Percentiles rank a stretch among this genome's conserved stretches.
Evolutionary conservation across 345 rosid species (phyloP).

Genomic region (Fremontodendron californicum): DNA sequence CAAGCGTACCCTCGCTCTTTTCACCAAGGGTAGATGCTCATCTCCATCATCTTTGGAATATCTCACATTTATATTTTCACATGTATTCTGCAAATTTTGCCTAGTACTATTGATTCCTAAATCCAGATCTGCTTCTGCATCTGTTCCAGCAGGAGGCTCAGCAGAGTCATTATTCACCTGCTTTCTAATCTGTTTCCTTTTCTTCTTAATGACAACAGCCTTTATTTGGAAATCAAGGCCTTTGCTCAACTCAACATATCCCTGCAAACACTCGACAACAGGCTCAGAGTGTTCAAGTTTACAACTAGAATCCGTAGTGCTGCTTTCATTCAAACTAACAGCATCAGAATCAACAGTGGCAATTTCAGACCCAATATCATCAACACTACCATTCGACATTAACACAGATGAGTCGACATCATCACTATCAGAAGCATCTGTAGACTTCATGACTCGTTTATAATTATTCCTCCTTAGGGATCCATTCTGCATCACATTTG

Average conservation of each 20-base stretch:
- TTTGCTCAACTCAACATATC: constrained; percentile 52
- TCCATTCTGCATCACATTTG: constrained; percentile 34
- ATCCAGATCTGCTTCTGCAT: constrained; percentile 39
- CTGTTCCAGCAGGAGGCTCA: constrained; percentile 42
- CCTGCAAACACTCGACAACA: constrained; percentile 47
- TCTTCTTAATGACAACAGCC: constrained; percentile 62
- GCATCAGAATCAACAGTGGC: constrained; percentile 63
- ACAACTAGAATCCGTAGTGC: constrained; percentile 55
- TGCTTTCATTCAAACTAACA: constrained; percentile 50
- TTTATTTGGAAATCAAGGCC: constrained; percentile 68
- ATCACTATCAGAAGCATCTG: constrained; percentile 51
- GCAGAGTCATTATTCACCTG: constrained; percentile 40
- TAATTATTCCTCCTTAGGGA: constrained; percentile 37
- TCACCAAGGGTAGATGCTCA: constrained; percentile 82
- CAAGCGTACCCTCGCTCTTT: constrained; percentile 95
- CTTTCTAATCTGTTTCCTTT: constrained; percentile 65
- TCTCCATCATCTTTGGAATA: constrained; percentile 70
- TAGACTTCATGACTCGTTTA: constrained; percentile 44
- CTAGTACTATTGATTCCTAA: constrained; percentile 27
- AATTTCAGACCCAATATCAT: constrained; percentile 61
- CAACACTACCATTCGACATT: constrained; percentile 56
- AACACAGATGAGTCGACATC: constrained; percentile 48
- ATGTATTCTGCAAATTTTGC: constrained; percentile 39
- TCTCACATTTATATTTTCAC: constrained; percentile 32
- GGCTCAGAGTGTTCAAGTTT: constrained; percentile 43